Evolutionary conservation across 257 asterid genomes (phyloP), one percentile per base, ranked within the genome.

Genomic region (Solanum chiquidenum): DNA sequence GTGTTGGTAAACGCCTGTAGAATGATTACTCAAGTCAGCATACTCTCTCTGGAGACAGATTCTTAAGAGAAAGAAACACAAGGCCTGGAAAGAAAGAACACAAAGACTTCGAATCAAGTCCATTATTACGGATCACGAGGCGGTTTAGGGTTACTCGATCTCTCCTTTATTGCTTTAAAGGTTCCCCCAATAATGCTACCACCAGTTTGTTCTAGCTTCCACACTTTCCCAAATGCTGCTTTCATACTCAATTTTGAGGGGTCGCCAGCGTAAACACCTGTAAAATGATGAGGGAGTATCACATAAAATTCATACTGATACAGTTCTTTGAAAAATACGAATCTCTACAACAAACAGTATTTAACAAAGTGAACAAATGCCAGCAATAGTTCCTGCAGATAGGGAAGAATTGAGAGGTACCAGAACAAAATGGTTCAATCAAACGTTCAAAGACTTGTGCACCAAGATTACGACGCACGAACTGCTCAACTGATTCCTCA

Each of bases 241-340:
- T 92, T 96, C 99, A 97, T 97, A 90, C 99, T 96, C 89, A 97
- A 89, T 88, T 93, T 95, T 88, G 99, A 93, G 55, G 99, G 99
- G 92, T 97, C 99, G 34, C 99, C 99, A 44, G 99, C 99, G 89
- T 97, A 97, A 86, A 97, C 99, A 75, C 99, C 99, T 96, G 87
- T 40, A 87, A 29, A 76, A 87, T 27, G 79, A 89, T 2, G 31
- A 25, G 89, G 18, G 27, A 80, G 29, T 18, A 49, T 29, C 69
- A 82, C 58, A 27, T 82, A 82, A 29, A 46, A 9, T 46, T 35
- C 5, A 46, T 46, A 14, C 18, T 4, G 40, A 46, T 8, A 44
- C 38, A 80, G 11, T 29, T 80, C 69, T 49, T 80, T 5, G 12
- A 3, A 49, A n/a, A 31, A 18, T 46, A 80, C 12, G 69, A 21